Conservation (phyloP, 495 filamentous ascomycete genomes). For the Aspergillus bertholletiae region DNA sequence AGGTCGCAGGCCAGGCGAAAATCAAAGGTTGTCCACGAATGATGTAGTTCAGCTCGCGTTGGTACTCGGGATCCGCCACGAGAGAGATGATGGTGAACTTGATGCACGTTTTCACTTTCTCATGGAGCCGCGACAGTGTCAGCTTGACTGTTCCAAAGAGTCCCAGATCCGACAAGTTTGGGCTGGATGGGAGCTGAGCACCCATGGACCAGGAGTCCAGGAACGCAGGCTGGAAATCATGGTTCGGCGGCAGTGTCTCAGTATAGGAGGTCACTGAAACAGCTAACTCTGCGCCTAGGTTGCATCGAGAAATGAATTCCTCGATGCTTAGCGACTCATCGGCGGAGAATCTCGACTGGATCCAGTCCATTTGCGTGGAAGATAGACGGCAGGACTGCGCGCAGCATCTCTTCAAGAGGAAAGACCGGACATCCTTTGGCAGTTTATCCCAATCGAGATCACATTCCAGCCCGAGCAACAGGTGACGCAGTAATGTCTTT, state of each 20-base stretch:
- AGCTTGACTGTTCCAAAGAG: constrained; percentile 30
- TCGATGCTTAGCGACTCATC: constrained; percentile 33
- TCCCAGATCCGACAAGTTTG: constrained; percentile 21
- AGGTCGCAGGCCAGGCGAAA: constrained; percentile 35
- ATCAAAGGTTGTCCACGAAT: constrained; percentile 26
- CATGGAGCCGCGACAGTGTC: constrained; percentile 36
- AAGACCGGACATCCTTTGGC: constrained; percentile 29
- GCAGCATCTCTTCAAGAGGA: constrained; percentile 35
- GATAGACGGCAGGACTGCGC: constrained; percentile 27
- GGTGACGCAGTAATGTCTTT: constrained; percentile 37
- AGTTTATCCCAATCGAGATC: constrained; percentile 43
- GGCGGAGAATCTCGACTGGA: constrained; percentile 30
- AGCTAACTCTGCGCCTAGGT: constrained; percentile 35
- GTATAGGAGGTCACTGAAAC: constrained; percentile 36
- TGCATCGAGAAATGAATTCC: constrained; percentile 37
- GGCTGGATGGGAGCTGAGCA: constrained; percentile 22
- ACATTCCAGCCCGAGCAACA: constrained; percentile 40
- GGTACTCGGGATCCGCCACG: constrained; percentile 56
- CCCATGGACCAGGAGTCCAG: constrained; percentile 26
- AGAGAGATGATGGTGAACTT: constrained; percentile 54
- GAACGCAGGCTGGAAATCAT: constrained; percentile 20
- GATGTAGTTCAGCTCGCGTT: constrained; percentile 52
- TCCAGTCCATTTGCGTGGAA: constrained; percentile 28
- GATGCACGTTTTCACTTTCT: constrained; percentile 35
- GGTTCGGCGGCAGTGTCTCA: constrained; percentile 29